phyloP scores from a whole-genome alignment of 2,329 filamentous ascomycete genomes.

The Orbilia javanica region DNA sequence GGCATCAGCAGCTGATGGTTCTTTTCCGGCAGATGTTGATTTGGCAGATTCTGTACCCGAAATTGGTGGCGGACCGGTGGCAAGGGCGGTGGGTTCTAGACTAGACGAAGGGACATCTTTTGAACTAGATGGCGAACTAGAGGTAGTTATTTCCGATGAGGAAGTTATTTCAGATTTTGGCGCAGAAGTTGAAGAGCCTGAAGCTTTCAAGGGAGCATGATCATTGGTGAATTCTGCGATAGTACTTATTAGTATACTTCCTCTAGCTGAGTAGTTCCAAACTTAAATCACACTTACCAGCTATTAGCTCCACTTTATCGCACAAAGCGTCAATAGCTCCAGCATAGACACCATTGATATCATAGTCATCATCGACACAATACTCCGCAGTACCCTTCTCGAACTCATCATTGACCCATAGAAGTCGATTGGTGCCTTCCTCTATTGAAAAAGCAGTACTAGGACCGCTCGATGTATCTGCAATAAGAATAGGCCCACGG shows the following conservation, averaged over 20 bases:
- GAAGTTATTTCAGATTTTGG: neutral
- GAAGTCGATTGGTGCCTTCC: neutral
- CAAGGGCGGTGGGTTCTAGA: neutral
- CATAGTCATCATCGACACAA: slow-evolving; percentile 40
- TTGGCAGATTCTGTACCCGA: neutral
- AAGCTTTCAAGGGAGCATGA: neutral
- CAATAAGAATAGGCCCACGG: slow-evolving; percentile 35
- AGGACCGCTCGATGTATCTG: neutral
- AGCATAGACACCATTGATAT: slow-evolving; percentile 40
- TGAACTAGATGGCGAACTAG: neutral
- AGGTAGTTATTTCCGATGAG: no score
- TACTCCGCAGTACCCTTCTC: slow-evolving; percentile 20
- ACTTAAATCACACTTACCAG: slow-evolving; percentile 12
- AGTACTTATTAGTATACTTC: neutral
- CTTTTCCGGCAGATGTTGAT: neutral
- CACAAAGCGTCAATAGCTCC: slow-evolving; percentile 22
- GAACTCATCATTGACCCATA: slow-evolving; percentile 35
- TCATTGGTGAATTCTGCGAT: slow-evolving; percentile 18
- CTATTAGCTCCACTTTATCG: slow-evolving; percentile 27
- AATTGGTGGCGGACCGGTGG: neutral
- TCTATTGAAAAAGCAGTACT: slow-evolving; percentile 26
- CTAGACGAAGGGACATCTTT: neutral
- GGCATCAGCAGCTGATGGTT: neutral
- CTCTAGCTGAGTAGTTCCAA: neutral
- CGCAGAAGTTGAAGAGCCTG: neutral